A percentile compares a stretch with the other conserved stretches of the same genome.
Conservation (phyloP, 768 basidiomycete species). For the Termitomyces bulborhizus region DNA sequence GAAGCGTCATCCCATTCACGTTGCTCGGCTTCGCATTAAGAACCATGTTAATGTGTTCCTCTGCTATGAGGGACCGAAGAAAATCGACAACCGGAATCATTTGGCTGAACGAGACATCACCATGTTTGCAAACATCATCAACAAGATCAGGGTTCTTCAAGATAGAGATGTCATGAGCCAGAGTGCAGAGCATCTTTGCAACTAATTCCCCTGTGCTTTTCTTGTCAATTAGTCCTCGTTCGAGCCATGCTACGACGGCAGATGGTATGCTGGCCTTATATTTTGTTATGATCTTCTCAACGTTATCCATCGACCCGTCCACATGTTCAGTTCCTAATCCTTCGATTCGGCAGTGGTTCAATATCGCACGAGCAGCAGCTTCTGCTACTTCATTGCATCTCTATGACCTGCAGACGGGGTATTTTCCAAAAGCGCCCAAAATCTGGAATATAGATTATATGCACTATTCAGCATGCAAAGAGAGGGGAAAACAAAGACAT, state of each 20-base stretch:
- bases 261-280: neutral
- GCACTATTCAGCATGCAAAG: neutral
- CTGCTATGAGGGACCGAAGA: too few species aligned
- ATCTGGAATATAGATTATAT: neutral
- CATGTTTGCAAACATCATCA: too few species aligned
- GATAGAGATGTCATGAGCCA: neutral
- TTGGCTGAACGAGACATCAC: too few species aligned
- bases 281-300: neutral
- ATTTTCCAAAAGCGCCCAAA: neutral
- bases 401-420: too few species aligned
- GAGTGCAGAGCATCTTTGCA: neutral
- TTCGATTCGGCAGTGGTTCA: neutral
- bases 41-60: too few species aligned
- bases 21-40: too few species aligned
- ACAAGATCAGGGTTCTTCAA: neutral
- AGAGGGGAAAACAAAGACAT: neutral
- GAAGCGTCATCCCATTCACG: too few species aligned
- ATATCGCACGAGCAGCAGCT: too few species aligned
- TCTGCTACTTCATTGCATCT: too few species aligned
- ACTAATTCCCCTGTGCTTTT: slow-evolving; percentile 1
- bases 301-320: neutral
- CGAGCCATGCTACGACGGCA: neutral
- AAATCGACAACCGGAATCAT: too few species aligned
- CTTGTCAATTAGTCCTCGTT: neutral
- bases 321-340: neutral